Evolutionary conservation across 768 basidiomycete species (phyloP).

Genomic region (Holtermannia corniformis): DNA sequence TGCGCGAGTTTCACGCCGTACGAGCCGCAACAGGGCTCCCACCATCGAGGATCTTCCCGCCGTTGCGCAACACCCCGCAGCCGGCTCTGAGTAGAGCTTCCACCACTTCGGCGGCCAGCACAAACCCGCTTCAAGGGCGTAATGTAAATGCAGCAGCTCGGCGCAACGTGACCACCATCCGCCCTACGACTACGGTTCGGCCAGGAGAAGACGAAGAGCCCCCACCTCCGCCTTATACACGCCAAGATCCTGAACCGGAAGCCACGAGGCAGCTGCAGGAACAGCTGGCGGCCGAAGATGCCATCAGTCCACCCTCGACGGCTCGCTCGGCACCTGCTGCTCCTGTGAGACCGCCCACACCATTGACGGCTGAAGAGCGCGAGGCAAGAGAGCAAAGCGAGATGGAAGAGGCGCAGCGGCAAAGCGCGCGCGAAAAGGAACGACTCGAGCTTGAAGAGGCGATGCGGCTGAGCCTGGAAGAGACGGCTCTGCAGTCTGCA

Average conservation of each 20-base stretch:
- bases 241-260: conserved; percentile 38
- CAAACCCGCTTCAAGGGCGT: conserved; percentile 1
- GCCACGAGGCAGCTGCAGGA: conserved; percentile 30
- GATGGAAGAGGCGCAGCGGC: conserved; percentile 31
- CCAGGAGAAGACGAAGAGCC: conserved; percentile 14
- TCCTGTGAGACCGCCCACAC: conserved; percentile 3
- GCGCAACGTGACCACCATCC: background rate
- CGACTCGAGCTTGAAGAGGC: conserved; percentile 32
- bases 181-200: background rate
- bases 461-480: conserved; percentile 25
- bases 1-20: conserved; percentile 19
- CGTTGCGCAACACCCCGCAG: conserved; percentile 1
- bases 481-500: conserved; percentile 7
- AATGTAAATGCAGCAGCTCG: background rate
- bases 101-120: conserved; percentile 4
- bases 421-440: conserved; percentile 22
- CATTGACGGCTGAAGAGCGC: conserved; percentile 17
- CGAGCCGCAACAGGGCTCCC: conserved; percentile 20
- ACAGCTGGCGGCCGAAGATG: conserved; percentile 28
- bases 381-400: conserved; percentile 29
- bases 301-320: background rate
- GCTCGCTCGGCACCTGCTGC: background rate
- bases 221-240: conserved; percentile 36
- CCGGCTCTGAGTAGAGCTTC: background rate
- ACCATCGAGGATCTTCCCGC: conserved; percentile 22